Evolutionary conservation across 371 early-diverging fungal genomes (phyloP).

Genomic region (Lichtheimia ramosa): DNA sequence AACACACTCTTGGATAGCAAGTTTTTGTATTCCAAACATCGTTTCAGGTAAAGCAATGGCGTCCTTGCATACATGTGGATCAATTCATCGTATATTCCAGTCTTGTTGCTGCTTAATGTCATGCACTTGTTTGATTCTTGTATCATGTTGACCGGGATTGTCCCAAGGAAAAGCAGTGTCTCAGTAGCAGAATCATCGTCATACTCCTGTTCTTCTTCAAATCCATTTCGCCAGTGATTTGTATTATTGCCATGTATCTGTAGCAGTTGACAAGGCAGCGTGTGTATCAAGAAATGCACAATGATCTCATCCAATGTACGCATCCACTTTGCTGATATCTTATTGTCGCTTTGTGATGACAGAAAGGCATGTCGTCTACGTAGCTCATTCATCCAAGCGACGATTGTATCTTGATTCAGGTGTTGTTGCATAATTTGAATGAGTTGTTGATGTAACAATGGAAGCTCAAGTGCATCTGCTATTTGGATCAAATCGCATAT

Average conservation of each 20-base stretch:
- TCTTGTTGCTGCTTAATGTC: too few relatives aligned
- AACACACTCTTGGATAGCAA: conserved; percentile 33
- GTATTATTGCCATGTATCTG: not conserved
- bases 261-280: conserved; percentile 22
- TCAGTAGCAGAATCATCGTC: not conserved
- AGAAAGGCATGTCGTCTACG: not conserved
- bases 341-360: not conserved
- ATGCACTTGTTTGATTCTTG: too few relatives aligned
- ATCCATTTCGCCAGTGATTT: not conserved
- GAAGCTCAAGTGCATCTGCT: conserved; percentile 34
- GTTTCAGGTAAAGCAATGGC: conserved; percentile 37
- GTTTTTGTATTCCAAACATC: conserved; percentile 37
- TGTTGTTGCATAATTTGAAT: conserved; percentile 22
- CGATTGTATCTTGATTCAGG: conserved; percentile 23
- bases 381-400: conserved; percentile 30
- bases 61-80: conserved; percentile 31
- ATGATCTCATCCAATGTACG: conserved; percentile 31
- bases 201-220: too few relatives aligned
- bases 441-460: conserved; percentile 21
- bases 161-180: not conserved
- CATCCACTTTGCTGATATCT: conserved; percentile 17
- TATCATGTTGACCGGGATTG: not conserved
- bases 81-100: conserved; percentile 8
- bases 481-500: conserved; percentile 34
- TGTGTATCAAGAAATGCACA: conserved; percentile 23